Percentiles rank a stretch among this genome's conserved stretches.
phyloP scores from a whole-genome alignment of 106 monocot genomes.

The Dioscorea alata region DNA sequence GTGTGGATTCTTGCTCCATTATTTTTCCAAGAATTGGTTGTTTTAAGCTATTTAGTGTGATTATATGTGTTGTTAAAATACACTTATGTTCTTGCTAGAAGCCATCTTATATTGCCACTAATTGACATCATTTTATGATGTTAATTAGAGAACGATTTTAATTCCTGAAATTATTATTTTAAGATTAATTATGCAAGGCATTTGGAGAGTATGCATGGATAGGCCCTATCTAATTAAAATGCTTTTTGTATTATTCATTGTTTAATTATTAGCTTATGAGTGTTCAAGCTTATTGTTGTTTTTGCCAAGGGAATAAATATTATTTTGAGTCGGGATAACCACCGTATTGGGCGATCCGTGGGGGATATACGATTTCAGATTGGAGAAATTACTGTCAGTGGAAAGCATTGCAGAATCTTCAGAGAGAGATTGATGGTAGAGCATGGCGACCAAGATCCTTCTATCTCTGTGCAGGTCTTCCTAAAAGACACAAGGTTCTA shows the following conservation, averaged over 20 bases:
- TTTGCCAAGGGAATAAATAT: constrained; percentile 77
- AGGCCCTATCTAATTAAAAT: too few species aligned
- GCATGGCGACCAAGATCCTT: constrained; percentile 26
- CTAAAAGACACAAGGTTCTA: constrained; percentile 81
- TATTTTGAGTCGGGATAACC: constrained; percentile 56
- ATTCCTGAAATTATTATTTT: too few species aligned
- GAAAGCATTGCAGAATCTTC: constrained; percentile 78
- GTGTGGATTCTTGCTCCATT: too few species aligned
- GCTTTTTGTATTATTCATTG: too few species aligned
- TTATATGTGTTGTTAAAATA: too few species aligned
- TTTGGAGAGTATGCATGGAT: too few species aligned
- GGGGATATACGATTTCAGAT: constrained; percentile 64
- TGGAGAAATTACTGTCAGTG: constrained; percentile 36
- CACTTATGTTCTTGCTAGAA: too few species aligned
- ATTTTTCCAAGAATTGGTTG: not conserved
- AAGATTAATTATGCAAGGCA: too few species aligned
- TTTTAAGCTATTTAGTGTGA: not conserved
- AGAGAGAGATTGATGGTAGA: constrained; percentile 26
- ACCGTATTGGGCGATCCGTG: constrained; percentile 65
- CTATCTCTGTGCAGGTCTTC: constrained; percentile 26
- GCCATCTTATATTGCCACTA: too few species aligned
- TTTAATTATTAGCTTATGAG: too few species aligned
- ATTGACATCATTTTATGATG: too few species aligned
- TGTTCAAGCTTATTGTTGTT: not conserved
- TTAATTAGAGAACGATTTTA: too few species aligned